A percentile compares a stretch with the other conserved stretches of the same genome.
Evolutionary conservation across 2,329 filamentous ascomycete genomes (phyloP).

Genomic region (Penicillium rolfsii): DNA sequence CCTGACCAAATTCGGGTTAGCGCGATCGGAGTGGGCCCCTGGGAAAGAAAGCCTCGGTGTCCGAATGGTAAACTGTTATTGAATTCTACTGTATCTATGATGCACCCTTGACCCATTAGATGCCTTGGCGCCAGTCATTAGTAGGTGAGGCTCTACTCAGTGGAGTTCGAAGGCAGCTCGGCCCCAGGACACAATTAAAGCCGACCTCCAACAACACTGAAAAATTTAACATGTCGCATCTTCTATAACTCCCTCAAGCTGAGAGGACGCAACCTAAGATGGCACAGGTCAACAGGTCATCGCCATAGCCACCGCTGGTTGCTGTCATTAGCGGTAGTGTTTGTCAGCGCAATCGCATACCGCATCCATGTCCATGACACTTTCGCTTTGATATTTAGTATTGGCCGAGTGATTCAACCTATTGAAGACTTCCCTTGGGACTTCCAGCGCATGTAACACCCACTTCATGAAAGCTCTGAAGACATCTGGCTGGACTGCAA

Average conservation of each 20-base stretch:
- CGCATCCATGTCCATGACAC: slow-evolving; percentile 11
- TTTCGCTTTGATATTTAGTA: slow-evolving; percentile 31
- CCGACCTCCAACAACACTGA: background rate
- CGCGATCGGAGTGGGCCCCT: too few relatives aligned
- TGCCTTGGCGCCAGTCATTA: background rate
- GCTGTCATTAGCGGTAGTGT: background rate
- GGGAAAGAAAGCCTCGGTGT: too few relatives aligned
- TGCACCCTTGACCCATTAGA: background rate
- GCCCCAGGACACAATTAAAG: background rate
- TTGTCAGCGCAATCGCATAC: background rate
- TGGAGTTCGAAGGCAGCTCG: background rate
- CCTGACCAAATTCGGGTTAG: too few relatives aligned
- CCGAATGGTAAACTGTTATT: too few relatives aligned
- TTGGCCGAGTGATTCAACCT: slow-evolving; percentile 35
- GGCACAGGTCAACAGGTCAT: background rate
- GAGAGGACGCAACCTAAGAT: background rate
- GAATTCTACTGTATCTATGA: background rate
- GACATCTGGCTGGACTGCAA: slow-evolving; percentile 36
- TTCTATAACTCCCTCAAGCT: background rate
- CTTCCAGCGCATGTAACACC: slow-evolving; percentile 30
- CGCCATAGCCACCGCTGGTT: background rate
- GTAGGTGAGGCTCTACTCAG: background rate
- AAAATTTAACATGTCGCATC: background rate
- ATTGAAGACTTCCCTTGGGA: slow-evolving; percentile 38
- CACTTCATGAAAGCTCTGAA: slow-evolving; percentile 36